phyloP scores from a whole-genome alignment of 1,284 basidiomycete species.

The Cryptococcus wingfieldii region DNA sequence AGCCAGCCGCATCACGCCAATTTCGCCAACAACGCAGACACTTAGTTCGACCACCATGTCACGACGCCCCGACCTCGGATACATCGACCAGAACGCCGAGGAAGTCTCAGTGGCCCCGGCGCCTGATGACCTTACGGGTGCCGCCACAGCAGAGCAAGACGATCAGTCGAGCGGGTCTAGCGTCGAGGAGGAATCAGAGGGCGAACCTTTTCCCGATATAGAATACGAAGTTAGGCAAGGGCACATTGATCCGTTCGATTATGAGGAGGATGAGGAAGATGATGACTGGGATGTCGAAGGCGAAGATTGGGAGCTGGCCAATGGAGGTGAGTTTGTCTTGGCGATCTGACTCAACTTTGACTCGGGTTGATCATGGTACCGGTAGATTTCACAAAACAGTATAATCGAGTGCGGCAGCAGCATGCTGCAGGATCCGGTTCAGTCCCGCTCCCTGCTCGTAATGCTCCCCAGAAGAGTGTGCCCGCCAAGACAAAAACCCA shows the following conservation, averaged over 20 bases:
- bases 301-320: slow-evolving; percentile 85
- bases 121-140: background rate
- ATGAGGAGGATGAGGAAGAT: slow-evolving; percentile 28
- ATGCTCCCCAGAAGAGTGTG: slow-evolving; percentile 21
- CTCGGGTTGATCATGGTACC: background rate
- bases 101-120: background rate
- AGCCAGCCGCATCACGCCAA: too few relatives aligned
- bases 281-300: slow-evolving; percentile 62
- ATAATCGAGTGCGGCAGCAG: slow-evolving; percentile 84
- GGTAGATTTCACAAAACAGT: slow-evolving; percentile 92
- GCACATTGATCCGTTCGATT: background rate
- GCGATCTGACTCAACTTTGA: too few relatives aligned
- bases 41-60: slow-evolving; percentile 5
- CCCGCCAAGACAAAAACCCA: slow-evolving; percentile 37
- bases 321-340: slow-evolving; percentile 50
- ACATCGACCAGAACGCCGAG: slow-evolving; percentile 10
- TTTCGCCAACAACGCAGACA: too few relatives aligned
- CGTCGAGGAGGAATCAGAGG: slow-evolving; percentile 24
- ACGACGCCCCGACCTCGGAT: slow-evolving; percentile 7
- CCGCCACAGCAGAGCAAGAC: slow-evolving; percentile 19
- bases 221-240: slow-evolving; percentile 1
- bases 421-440: slow-evolving; percentile 24
- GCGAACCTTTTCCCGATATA: slow-evolving; percentile 7
- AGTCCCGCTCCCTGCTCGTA: slow-evolving; percentile 13
- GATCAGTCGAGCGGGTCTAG: slow-evolving; percentile 24